phyloP scores from a whole-genome alignment of 768 basidiomycete genomes.

The Piloderma croceum region DNA sequence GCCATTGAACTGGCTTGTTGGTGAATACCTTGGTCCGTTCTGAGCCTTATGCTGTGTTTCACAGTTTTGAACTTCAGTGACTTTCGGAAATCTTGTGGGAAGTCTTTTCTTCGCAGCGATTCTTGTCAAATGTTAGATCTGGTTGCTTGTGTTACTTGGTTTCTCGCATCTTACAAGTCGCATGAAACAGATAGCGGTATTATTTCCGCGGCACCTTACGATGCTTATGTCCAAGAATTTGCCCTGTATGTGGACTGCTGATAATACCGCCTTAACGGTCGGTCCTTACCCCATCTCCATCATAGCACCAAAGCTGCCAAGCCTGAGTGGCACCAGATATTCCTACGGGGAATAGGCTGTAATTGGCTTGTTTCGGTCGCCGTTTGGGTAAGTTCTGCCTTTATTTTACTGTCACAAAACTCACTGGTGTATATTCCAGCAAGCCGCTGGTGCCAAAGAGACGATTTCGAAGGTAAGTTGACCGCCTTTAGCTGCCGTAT shows the following conservation, averaged over 20 bases:
- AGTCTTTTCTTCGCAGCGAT: slow-evolving; percentile 67
- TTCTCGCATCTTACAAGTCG: slow-evolving; percentile 1
- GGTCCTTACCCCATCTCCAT: slow-evolving; percentile 1
- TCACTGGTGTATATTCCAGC: slow-evolving; percentile 35
- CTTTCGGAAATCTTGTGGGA: slow-evolving; percentile 64
- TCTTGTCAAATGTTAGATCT: slow-evolving; percentile 53
- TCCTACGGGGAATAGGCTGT: slow-evolving; percentile 68
- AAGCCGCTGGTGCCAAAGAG: slow-evolving; percentile 62
- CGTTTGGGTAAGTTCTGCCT: slow-evolving; percentile 52
- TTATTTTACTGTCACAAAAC: not conserved
- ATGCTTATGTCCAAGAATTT: slow-evolving; percentile 44
- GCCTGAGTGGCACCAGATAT: slow-evolving; percentile 68
- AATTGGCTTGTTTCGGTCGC: slow-evolving; percentile 75
- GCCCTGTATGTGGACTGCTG: slow-evolving; percentile 47
- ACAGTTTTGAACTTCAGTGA: slow-evolving; percentile 37
- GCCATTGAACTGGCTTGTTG: slow-evolving; percentile 63
- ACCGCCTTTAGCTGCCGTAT: not conserved
- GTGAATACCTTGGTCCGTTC: slow-evolving; percentile 27
- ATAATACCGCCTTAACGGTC: not conserved
- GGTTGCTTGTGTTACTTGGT: slow-evolving; percentile 1
- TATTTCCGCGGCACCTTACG: slow-evolving; percentile 53
- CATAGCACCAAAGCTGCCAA: slow-evolving; percentile 55
- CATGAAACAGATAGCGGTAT: slow-evolving; percentile 48
- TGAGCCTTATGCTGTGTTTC: slow-evolving; percentile 1
- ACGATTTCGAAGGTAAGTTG: slow-evolving; percentile 56